A percentile compares a stretch with the other conserved stretches of the same genome.
Evolutionary conservation across 495 filamentous ascomycete species (phyloP).

Genomic region (Penicillium taxi): DNA sequence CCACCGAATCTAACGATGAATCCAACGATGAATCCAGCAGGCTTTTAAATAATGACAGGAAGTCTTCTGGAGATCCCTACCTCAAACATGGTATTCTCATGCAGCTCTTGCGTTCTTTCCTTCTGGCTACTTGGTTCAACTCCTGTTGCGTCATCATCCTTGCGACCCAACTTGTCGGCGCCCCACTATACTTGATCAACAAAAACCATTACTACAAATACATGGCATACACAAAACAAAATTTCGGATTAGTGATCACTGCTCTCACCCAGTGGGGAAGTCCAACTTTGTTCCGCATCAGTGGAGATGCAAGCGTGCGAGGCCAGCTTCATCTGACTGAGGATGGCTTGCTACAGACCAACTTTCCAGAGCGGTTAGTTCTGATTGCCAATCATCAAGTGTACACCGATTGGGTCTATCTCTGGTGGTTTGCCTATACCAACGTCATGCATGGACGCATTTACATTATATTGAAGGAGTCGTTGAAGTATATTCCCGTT

Average conservation of each 20-base stretch:
- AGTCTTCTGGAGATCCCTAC: constrained; percentile 32
- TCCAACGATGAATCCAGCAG: constrained; percentile 16
- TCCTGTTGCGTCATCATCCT: constrained; percentile 46
- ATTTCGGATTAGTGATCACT: constrained; percentile 52
- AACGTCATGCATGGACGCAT: constrained; percentile 58
- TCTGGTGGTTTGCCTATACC: constrained; percentile 64
- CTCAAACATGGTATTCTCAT: constrained; percentile 59
- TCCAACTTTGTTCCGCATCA: constrained; percentile 53
- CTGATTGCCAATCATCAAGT: constrained; percentile 63
- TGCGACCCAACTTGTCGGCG: constrained; percentile 48
- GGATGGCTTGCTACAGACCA: constrained; percentile 48
- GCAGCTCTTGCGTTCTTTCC: constrained; percentile 56
- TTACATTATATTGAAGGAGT: constrained; percentile 64
- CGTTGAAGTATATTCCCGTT: constrained; percentile 56
- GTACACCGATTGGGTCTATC: constrained; percentile 65
- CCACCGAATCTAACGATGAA: constrained; percentile 11
- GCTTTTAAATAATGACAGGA: too few species aligned
- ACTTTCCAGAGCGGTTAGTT: constrained; percentile 54
- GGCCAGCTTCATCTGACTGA: constrained; percentile 47
- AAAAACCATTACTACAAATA: constrained; percentile 54
- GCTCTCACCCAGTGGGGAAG: constrained; percentile 56
- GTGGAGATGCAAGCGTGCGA: constrained; percentile 51
- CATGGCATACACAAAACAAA: constrained; percentile 60
- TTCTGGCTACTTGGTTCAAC: constrained; percentile 58
- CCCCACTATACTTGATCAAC: constrained; percentile 53